A percentile compares a stretch with the other conserved stretches of the same genome.
These are phyloP conservation scores for Closterium sp. DNA, from an alignment of 139 green algal genomes.

Conservation along the genomic window DNA sequence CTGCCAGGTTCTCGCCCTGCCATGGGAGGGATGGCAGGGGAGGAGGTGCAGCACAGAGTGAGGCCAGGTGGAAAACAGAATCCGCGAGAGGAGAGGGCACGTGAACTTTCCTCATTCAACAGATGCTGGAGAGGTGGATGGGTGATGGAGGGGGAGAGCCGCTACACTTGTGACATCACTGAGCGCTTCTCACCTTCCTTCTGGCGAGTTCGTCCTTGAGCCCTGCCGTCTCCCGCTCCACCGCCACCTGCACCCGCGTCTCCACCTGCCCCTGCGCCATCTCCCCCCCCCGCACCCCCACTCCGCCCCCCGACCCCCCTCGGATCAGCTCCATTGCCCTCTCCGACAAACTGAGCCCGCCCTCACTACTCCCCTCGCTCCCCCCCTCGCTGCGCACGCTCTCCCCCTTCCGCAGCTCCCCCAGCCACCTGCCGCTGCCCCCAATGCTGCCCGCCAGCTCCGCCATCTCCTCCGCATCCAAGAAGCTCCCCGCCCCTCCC, in stretches of 20 bases:
- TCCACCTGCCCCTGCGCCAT: background rate
- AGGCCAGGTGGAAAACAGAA: background rate
- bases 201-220: background rate
- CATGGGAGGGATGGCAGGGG: background rate
- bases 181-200: background rate
- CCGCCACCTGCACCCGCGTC: background rate
- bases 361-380: background rate
- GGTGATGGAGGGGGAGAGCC: background rate
- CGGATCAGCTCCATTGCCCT: background rate
- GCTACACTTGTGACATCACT: too few relatives aligned
- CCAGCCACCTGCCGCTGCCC: background rate
- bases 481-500: background rate
- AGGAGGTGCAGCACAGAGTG: background rate
- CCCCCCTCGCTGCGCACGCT: background rate
- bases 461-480: background rate
- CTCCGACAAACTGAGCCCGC: background rate
- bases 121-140: background rate
- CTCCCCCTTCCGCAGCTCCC: background rate
- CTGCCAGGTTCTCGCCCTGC: background rate
- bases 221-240: background rate
- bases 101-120: background rate
- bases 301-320: background rate
- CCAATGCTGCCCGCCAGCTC: constrained; percentile 1
- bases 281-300: background rate
- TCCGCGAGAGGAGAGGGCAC: background rate